Evolutionary conservation across 108 stramenopile genomes (phyloP).

Genomic region (Discostella stelligeroides): DNA sequence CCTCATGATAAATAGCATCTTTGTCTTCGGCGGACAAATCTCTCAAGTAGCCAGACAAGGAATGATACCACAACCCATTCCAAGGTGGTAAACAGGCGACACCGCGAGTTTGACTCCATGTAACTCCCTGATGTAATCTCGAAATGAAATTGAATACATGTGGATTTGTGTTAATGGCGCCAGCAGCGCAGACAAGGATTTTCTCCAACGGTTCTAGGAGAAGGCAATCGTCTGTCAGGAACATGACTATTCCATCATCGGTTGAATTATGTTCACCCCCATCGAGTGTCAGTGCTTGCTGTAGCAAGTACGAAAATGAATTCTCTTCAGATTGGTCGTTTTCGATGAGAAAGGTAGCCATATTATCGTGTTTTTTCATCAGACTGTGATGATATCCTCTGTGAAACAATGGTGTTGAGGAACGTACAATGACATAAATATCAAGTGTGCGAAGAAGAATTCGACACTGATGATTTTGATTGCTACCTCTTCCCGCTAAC

Average conservation of each 20-base stretch:
- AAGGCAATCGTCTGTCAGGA: slow-evolving; percentile 56
- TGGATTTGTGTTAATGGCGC: slow-evolving; percentile 14
- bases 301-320: slow-evolving; percentile 22
- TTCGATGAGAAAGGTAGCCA: slow-evolving; percentile 21
- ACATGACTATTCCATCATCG: slow-evolving; percentile 33
- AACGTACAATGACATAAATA: slow-evolving; percentile 21
- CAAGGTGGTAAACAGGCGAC: slow-evolving; percentile 37
- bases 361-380: slow-evolving; percentile 3
- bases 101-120: slow-evolving; percentile 46
- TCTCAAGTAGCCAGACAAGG: slow-evolving; percentile 6
- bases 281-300: slow-evolving; percentile 12
- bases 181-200: slow-evolving; percentile 30
- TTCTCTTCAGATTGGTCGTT: slow-evolving; percentile 6
- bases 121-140: slow-evolving; percentile 53
- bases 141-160: slow-evolving; percentile 35
- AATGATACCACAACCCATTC: slow-evolving; percentile 20
- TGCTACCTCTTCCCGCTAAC: not conserved
- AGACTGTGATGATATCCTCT: slow-evolving; percentile 20
- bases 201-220: slow-evolving; percentile 39
- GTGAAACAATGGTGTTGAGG: slow-evolving; percentile 11
- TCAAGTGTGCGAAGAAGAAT: slow-evolving; percentile 1
- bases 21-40: not conserved
- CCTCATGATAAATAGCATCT: slow-evolving; percentile 2
- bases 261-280: slow-evolving; percentile 5
- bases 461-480: not conserved